phyloP scores from a whole-genome alignment of 148 eudicot genomes.

The Polygonum maritimum region DNA sequence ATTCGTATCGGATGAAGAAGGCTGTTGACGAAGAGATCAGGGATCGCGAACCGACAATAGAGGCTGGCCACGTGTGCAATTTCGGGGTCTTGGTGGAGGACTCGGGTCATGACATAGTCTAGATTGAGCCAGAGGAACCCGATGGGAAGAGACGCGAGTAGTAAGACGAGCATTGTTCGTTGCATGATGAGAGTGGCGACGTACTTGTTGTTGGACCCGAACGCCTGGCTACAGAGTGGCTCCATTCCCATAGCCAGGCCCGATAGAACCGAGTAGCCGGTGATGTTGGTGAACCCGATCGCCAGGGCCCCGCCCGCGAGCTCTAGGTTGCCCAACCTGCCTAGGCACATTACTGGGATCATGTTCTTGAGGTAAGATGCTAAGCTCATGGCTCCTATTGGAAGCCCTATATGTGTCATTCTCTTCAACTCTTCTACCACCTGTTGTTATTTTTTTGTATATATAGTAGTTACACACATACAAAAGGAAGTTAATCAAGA shows the following conservation, averaged over 20 bases:
- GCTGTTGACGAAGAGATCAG: slow-evolving; percentile 72
- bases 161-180: slow-evolving; percentile 49
- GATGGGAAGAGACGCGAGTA: slow-evolving; percentile 51
- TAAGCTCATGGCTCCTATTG: slow-evolving; percentile 61
- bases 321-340: slow-evolving; percentile 68
- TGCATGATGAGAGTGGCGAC: slow-evolving; percentile 37
- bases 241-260: slow-evolving; percentile 93
- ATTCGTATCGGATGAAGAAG: slow-evolving; percentile 78
- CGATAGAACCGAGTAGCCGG: slow-evolving; percentile 71
- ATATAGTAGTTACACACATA: slow-evolving; percentile 4
- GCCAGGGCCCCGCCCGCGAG: slow-evolving; percentile 90
- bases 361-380: slow-evolving; percentile 57
- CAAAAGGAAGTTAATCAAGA: not conserved
- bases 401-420: slow-evolving; percentile 50
- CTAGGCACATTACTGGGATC: slow-evolving; percentile 71
- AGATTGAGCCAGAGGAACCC: slow-evolving; percentile 64
- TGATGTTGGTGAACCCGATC: slow-evolving; percentile 82
- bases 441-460: slow-evolving; percentile 17
- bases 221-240: slow-evolving; percentile 86
- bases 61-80: slow-evolving; percentile 56
- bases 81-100: slow-evolving; percentile 56
- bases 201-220: slow-evolving; percentile 52
- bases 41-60: slow-evolving; percentile 61
- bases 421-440: slow-evolving; percentile 64
- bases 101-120: slow-evolving; percentile 46